Conservation (phyloP, 2,329 filamentous ascomycete species). For the Aspergillus sp. region DNA sequence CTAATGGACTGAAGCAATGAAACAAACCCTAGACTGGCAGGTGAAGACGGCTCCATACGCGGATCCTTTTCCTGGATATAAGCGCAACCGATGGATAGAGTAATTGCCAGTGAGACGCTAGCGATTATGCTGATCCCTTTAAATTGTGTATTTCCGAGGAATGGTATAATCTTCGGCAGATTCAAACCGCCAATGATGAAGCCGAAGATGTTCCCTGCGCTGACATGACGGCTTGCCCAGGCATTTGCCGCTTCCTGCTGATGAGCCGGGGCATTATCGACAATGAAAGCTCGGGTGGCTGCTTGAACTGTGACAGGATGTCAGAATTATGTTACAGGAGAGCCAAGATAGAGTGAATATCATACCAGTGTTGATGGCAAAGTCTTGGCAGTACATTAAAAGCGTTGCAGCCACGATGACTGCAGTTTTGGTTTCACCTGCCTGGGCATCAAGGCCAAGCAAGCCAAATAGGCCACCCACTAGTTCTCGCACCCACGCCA, state of each 20-base stretch:
- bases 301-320: constrained; percentile 69
- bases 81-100: constrained; percentile 68
- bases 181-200: constrained; percentile 84
- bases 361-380: constrained; percentile 86
- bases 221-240: constrained; percentile 84
- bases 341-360: constrained; percentile 22
- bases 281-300: constrained; percentile 84
- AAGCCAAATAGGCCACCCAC: constrained; percentile 67
- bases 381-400: constrained; percentile 86
- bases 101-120: constrained; percentile 69
- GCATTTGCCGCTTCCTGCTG: constrained; percentile 92
- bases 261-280: constrained; percentile 86
- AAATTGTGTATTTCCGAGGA: constrained; percentile 84
- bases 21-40: constrained; percentile 65
- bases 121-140: constrained; percentile 89
- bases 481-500: constrained; percentile 73
- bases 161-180: constrained; percentile 71
- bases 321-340: constrained; percentile 1
- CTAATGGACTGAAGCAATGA: constrained; percentile 78
- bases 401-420: constrained; percentile 78
- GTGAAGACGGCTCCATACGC: constrained; percentile 63
- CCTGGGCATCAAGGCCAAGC: constrained; percentile 69
- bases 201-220: constrained; percentile 85
- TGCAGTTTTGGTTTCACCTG: constrained; percentile 59
- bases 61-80: constrained; percentile 78